These are phyloP conservation scores for Chytriomyces confervae DNA, from an alignment of 192 early-diverging fungal genomes.

Conservation along the genomic window DNA sequence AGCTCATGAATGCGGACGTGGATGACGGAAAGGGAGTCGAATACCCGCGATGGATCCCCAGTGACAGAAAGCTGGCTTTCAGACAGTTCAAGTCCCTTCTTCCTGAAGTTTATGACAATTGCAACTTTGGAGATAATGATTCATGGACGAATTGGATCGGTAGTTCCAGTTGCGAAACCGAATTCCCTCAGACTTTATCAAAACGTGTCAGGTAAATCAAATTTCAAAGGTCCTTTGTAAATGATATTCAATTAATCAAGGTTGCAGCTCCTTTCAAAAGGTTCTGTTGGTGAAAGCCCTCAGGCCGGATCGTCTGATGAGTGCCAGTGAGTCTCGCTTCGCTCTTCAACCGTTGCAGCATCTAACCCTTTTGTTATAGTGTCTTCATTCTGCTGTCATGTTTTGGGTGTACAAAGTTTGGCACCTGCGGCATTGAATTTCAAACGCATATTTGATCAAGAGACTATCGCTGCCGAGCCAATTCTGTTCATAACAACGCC, in stretches of 20 bases:
- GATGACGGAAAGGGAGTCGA: constrained; percentile 38
- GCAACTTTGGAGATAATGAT: constrained; percentile 47
- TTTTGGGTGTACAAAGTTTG: constrained; percentile 44
- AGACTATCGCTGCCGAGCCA: constrained; percentile 54
- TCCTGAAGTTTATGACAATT: constrained; percentile 31
- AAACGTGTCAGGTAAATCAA: constrained; percentile 45
- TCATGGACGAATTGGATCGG: constrained; percentile 54
- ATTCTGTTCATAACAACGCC: constrained; percentile 67
- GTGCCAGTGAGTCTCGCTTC: constrained; percentile 48
- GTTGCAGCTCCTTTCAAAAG: constrained; percentile 56
- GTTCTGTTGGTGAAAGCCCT: constrained; percentile 57
- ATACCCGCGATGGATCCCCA: constrained; percentile 56
- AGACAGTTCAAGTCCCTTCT: constrained; percentile 35
- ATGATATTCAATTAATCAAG: constrained; percentile 3
- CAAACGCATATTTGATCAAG: constrained; percentile 41
- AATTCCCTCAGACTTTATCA: constrained; percentile 28
- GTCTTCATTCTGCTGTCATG: constrained; percentile 45
- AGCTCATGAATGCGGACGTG: constrained; percentile 43
- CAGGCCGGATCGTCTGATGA: constrained; percentile 59
- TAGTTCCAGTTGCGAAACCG: constrained; percentile 42
- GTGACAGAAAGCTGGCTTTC: constrained; percentile 35
- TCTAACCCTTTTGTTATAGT: constrained; percentile 38
- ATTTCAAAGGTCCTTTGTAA: background rate
- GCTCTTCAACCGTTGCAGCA: background rate
- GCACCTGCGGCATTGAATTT: constrained; percentile 54